Evolutionary conservation across 257 asterid genomes (phyloP).

Genomic region (Verbascum thapsus): DNA sequence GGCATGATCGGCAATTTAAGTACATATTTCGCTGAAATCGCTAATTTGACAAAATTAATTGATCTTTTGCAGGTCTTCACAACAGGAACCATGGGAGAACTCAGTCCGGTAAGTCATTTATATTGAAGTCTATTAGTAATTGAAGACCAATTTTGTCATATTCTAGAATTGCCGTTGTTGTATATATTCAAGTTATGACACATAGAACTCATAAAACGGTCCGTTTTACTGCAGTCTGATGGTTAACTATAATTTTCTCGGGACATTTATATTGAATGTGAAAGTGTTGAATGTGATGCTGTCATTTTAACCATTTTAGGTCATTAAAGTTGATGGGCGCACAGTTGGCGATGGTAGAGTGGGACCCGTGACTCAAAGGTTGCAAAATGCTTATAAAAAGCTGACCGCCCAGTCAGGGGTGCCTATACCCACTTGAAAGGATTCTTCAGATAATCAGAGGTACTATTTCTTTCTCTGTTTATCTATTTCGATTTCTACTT

Average conservation of each 20-base stretch:
- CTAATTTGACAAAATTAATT: background rate
- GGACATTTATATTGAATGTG: background rate
- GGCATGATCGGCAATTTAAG: too few species aligned
- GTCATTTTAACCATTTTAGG: conserved; percentile 42
- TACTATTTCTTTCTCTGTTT: background rate
- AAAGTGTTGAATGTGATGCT: background rate
- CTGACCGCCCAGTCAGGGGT: conserved; percentile 68
- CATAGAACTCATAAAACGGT: too few species aligned
- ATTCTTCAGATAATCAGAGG: conserved; percentile 18
- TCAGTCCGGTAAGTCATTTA: conserved; percentile 65
- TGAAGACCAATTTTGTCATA: background rate
- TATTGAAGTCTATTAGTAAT: background rate
- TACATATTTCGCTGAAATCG: too few species aligned
- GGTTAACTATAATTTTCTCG: background rate
- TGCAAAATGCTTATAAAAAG: conserved; percentile 61
- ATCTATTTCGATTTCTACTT: background rate
- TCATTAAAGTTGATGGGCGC: conserved; percentile 78
- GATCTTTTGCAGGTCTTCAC: conserved; percentile 60
- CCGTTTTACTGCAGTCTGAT: background rate
- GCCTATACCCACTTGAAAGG: conserved; percentile 66
- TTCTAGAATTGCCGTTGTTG: background rate
- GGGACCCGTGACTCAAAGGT: conserved; percentile 75
- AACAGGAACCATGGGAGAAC: conserved; percentile 92
- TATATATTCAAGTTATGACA: too few species aligned
- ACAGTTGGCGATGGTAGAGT: conserved; percentile 72